Evolutionary conservation across 1,284 basidiomycete species (phyloP), one percentile per base, ranked within the genome.

Genomic region (Cutaneotrichosporon sp.): DNA sequence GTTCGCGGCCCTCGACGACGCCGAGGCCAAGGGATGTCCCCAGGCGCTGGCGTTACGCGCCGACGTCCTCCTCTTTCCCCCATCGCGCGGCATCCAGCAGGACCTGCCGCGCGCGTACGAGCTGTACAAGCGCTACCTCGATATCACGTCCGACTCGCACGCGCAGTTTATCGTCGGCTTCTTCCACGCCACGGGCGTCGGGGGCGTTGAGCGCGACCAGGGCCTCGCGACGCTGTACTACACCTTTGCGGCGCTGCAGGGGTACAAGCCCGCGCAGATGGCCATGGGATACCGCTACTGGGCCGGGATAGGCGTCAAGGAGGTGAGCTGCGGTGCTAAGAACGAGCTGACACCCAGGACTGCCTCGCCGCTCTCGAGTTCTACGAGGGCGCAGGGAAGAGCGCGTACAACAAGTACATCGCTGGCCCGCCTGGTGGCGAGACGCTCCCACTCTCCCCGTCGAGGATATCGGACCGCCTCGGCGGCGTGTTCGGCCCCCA

Each of bases 401-500:
- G 90, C 88, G 89, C 88, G 8, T 92, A 91, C 80, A 80, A 80
- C 3, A 82, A 83, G 62, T 98, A 91, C 79, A 75, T 87, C 38
- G 84, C 87, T 0, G 95, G 97, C 5, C 94, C 97, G 16, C 92
- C 94, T 0, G 94, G 94, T 10, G 97, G 97, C 10, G 84, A 87
- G 13, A 91, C 90, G 0, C 82, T 99, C 3, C 92, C 92, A 0
- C 86, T 92, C 54, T 88, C 89, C 0, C 84, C 91, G 31, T 88
- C 91, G 0, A 85, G 89, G 8, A 81, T 99, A 4, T 95, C 95
- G 1, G 97, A 99, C 79, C 84, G 95, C 4, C 86, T 84, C 7
- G 95, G 95, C 16, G 97, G 95, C 2, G 86, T 92, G 10, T 99
- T 91, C 72, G 95, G 97, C 0, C 90, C 91, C 14, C 93, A 95